phyloP scores from a whole-genome alignment of 2,329 filamentous ascomycete genomes.

The Coniochaeta sp. region DNA sequence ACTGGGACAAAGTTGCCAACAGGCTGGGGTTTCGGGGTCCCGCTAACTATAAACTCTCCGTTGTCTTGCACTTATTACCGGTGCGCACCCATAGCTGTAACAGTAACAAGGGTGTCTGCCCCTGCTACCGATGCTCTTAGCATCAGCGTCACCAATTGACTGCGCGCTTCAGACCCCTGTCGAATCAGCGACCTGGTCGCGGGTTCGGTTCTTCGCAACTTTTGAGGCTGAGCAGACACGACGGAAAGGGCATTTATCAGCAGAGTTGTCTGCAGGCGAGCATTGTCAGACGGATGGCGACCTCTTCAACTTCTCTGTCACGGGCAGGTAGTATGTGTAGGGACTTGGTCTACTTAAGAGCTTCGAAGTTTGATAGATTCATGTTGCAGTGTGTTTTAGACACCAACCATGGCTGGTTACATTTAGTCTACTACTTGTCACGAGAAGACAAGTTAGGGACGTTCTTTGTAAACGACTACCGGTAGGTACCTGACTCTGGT shows the following conservation, averaged over 20 bases:
- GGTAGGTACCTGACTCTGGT: no score
- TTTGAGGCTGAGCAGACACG: background rate
- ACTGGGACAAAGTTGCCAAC: background rate
- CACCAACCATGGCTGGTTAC: no score
- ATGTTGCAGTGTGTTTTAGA: no score
- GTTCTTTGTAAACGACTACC: no score
- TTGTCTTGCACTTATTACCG: background rate
- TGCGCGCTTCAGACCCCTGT: constrained; percentile 1
- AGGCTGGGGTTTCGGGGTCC: constrained; percentile 1
- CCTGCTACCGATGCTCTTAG: background rate
- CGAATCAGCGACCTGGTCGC: background rate
- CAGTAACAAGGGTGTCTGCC: background rate
- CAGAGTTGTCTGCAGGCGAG: background rate
- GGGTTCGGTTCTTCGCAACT: background rate
- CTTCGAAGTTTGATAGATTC: no score
- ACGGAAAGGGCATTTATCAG: constrained; percentile 1
- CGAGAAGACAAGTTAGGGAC: no score
- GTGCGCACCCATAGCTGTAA: background rate
- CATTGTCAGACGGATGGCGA: background rate
- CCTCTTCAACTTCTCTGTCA: background rate
- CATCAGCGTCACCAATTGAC: background rate
- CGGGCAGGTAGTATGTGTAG: no score
- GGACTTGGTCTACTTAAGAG: no score
- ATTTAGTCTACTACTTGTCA: no score
- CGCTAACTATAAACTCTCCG: constrained; percentile 1